Conservation (phyloP, 1,139 yeast species). For the Candida sanyaensis region DNA sequence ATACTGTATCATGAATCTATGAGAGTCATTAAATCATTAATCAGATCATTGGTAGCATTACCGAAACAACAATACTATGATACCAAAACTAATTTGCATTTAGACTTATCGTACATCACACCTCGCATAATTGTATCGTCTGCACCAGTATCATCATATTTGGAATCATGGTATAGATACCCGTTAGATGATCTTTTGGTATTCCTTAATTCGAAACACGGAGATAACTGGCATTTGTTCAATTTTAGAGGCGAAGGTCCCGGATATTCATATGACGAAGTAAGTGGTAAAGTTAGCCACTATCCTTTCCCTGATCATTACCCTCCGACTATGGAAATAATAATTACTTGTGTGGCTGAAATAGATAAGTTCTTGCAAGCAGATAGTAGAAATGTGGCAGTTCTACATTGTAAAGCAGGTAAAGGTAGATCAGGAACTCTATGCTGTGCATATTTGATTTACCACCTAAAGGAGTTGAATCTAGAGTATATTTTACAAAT, state of each 20-base stretch:
- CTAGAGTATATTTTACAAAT: constrained; percentile 48
- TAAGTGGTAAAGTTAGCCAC: constrained; percentile 30
- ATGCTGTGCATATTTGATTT: constrained; percentile 70
- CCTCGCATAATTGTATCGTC: constrained; percentile 68
- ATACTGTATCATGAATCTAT: constrained; percentile 2
- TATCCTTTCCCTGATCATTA: constrained; percentile 76
- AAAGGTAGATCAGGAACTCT: constrained; percentile 89
- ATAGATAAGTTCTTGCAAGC: constrained; percentile 44
- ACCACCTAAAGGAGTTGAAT: constrained; percentile 23
- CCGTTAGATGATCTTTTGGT: constrained; percentile 51
- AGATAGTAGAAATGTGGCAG: constrained; percentile 50
- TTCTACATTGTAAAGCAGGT: constrained; percentile 89
- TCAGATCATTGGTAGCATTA: constrained; percentile 19
- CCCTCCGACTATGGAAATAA: constrained; percentile 62
- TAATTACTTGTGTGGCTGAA: constrained; percentile 46
- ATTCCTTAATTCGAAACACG: constrained; percentile 53
- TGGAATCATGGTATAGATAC: constrained; percentile 56
- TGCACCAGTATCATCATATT: constrained; percentile 57
- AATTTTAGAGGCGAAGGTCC: constrained; percentile 66
- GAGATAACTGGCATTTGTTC: constrained; percentile 67
- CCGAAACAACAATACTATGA: constrained; percentile 30
- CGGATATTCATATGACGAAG: constrained; percentile 49
- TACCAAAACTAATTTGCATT: constrained; percentile 20
- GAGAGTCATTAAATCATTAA: constrained; percentile 15
- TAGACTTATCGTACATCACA: constrained; percentile 69